A percentile compares a stretch with the other conserved stretches of the same genome.
Conservation (phyloP, 306 rosid genomes). For the Gillenia trifoliata region DNA sequence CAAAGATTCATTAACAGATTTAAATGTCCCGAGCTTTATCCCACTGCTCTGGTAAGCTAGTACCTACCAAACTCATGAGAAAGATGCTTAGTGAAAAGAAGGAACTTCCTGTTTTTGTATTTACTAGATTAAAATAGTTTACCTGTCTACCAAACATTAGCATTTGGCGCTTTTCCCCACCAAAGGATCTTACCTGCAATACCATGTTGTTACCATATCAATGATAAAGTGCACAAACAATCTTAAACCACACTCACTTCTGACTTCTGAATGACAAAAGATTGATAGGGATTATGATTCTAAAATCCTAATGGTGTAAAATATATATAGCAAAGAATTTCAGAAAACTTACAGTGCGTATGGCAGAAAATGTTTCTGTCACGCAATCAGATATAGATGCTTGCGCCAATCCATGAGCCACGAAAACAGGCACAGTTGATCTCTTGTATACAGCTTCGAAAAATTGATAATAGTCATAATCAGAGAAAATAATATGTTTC, state of each 20-base stretch:
- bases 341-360: constrained; percentile 77
- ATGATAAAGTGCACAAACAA: constrained; percentile 14
- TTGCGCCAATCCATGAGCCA: constrained; percentile 84
- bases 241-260: background rate
- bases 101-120: constrained; percentile 14
- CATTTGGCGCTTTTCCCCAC: constrained; percentile 96
- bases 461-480: constrained; percentile 34
- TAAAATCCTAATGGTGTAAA: background rate
- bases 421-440: constrained; percentile 81
- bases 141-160: constrained; percentile 74
- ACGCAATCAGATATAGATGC: constrained; percentile 88
- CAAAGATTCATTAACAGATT: constrained; percentile 79
- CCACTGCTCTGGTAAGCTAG: constrained; percentile 82
- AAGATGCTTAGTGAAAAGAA: constrained; percentile 15
- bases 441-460: constrained; percentile 82
- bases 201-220: constrained; percentile 23
- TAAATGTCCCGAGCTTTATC: constrained; percentile 82
- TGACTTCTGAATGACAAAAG: background rate
- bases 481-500: constrained; percentile 20
- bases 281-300: background rate
- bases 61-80: constrained; percentile 54
- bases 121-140: constrained; percentile 21
- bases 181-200: constrained; percentile 83
- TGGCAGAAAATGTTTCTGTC: constrained; percentile 90
- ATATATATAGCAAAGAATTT: background rate